A percentile compares a stretch with the other conserved stretches of the same genome.
Conservation (phyloP, 2,329 filamentous ascomycete species). For the Triangularia setosa region DNA sequence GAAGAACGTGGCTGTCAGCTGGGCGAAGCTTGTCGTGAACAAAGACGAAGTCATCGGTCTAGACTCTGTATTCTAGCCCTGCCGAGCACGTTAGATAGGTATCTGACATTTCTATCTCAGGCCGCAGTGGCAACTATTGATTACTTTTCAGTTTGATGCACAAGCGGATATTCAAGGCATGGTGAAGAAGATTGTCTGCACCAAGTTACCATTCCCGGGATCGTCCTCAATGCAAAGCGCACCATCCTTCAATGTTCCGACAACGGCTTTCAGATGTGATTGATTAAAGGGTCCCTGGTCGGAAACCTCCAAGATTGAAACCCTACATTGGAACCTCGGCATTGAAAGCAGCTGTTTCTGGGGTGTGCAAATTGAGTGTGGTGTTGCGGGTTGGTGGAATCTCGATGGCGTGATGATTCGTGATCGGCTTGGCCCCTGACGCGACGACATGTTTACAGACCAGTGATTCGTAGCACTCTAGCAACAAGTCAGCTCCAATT, state of each 20-base stretch:
- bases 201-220: neutral
- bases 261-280: neutral
- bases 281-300: neutral
- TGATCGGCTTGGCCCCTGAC: conserved; percentile 17
- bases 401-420: conserved; percentile 23
- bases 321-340: neutral
- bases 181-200: neutral
- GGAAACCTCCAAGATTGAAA: neutral
- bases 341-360: neutral
- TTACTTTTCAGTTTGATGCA: neutral
- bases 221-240: neutral
- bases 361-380: neutral
- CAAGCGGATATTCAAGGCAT: neutral
- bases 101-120: neutral
- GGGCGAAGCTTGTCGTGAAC: neutral
- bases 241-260: neutral
- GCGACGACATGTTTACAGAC: neutral
- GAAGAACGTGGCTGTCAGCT: neutral
- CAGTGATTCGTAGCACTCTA: neutral
- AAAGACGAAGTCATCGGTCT: neutral
- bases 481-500: neutral
- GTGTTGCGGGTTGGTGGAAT: neutral
- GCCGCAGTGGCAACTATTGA: neutral
- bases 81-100: neutral
- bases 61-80: neutral